Evolutionary conservation across 768 basidiomycete genomes (phyloP).

Genomic region (Boletales sp.): DNA sequence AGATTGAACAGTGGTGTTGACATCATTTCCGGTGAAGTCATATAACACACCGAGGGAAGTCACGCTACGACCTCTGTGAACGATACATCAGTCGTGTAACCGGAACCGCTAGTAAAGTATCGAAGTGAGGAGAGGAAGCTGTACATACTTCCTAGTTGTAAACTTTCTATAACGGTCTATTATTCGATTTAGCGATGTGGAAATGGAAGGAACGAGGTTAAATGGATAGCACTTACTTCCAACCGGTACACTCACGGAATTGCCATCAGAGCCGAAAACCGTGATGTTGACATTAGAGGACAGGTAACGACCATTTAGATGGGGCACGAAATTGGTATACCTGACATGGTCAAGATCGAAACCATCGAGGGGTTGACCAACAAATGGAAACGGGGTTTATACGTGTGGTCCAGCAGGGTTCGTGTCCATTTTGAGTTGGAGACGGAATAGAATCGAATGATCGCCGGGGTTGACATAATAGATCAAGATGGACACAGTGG

Average conservation of each 20-base stretch:
- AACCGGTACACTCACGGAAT: constrained; percentile 38
- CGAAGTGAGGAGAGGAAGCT: neutral
- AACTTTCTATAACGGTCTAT: constrained; percentile 66
- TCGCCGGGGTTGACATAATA: constrained; percentile 4
- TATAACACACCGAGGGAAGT: constrained; percentile 80
- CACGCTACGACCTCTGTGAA: constrained; percentile 57
- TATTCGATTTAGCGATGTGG: constrained; percentile 29
- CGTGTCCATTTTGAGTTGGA: neutral
- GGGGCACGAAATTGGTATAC: constrained; percentile 62
- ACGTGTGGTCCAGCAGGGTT: neutral
- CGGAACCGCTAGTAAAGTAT: neutral
- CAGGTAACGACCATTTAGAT: constrained; percentile 69
- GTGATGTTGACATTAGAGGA: constrained; percentile 89
- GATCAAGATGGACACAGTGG: neutral
- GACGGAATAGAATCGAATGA: constrained; percentile 1
- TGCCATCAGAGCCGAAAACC: constrained; percentile 39
- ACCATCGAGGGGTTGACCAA: neutral
- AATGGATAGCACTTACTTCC: constrained; percentile 33
- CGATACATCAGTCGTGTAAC: neutral
- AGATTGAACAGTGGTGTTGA: constrained; percentile 71
- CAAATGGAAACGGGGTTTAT: neutral
- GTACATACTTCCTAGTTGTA: constrained; percentile 61
- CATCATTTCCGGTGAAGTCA: constrained; percentile 69
- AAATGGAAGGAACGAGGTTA: neutral
- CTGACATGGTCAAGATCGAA: constrained; percentile 26